Evolutionary conservation across 257 asterid genomes (phyloP), one percentile per base, ranked within the genome.

Genomic region (Rhazya stricta): DNA sequence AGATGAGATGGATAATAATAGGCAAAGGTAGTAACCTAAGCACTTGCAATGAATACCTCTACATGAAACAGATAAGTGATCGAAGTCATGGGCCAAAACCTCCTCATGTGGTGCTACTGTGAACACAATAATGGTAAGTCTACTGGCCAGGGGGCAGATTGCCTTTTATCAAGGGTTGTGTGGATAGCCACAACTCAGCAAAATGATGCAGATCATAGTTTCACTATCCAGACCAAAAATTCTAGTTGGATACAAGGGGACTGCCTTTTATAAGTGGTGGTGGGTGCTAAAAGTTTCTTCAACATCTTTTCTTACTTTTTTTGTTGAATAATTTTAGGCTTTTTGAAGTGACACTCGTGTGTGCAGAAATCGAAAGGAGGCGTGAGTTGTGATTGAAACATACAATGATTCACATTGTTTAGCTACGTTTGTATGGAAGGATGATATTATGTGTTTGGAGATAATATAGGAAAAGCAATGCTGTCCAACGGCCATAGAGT

Each of bases 251-350:
- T 21, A 19, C 11, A 1, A 51, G 54, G 25, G 42, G 37, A 39
- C 27, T 76, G 69, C 75, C 77, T 70, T 72, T 72, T 65, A n/a
- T 53, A 37, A 77, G 81, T 72, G 77, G 81, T 37, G 53, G 69
- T 69, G 75, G 76, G 67, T 15, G 8, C 54, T 12, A 46, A 29
- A 34, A 25, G 29, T 34, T 69, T 32, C 43, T 27, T 48, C 63
- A 30, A 61, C 37, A 19, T 19, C 32, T 56, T 68, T 72, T 41
- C 66, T 27, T 34, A 21, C 6, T 6, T 43, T 18, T 27, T 0
- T 56, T 34, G 21, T 36, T 36, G 39, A 72, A 21, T 54, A 51
- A 9, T 42, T 45, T 45, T 61, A 46, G 54, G 67, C 68, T 42
- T 68, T 56, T 67, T 41, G 36, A 5, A 53, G 42, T 18, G 29